Evolutionary conservation across 257 asterid genomes (phyloP).

Genomic region (Echium plantagineum): DNA sequence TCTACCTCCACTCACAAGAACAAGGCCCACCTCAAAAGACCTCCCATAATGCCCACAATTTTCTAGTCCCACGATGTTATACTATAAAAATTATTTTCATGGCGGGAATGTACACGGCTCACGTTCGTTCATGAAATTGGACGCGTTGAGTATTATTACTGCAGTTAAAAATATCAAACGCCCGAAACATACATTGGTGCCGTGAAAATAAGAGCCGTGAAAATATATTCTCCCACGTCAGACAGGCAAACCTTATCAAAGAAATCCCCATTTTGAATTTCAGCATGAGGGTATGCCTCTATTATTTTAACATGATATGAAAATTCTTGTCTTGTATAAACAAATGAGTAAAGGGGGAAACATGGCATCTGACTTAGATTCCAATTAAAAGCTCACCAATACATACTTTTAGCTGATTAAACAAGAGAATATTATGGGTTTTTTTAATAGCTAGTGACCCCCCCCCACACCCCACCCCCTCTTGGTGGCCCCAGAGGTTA

Average conservation of each 20-base stretch:
- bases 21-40: constrained; percentile 38
- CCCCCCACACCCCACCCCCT: too few species aligned
- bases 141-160: too few species aligned
- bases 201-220: too few species aligned
- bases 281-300: constrained; percentile 19
- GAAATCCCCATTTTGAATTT: constrained; percentile 32
- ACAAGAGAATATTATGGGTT: constrained; percentile 1
- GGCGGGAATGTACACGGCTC: too few species aligned
- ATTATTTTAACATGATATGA: constrained; percentile 27
- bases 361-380: constrained; percentile 30
- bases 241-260: constrained; percentile 32
- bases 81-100: not conserved
- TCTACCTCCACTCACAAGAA: constrained; percentile 46
- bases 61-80: constrained; percentile 37
- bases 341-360: constrained; percentile 12
- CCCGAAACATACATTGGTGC: too few species aligned
- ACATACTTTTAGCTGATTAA: constrained; percentile 11
- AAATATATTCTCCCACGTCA: too few species aligned
- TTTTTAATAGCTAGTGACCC: constrained; percentile 1
- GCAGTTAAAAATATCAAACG: too few species aligned
- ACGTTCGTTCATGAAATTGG: too few species aligned
- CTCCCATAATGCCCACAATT: constrained; percentile 44
- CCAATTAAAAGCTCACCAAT: constrained; percentile 19
- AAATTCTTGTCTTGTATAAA: constrained; percentile 15
- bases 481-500: constrained; percentile 27